Conservation (phyloP, 176 grass and related monocot species). For the Alopecurus myosuroides region DNA sequence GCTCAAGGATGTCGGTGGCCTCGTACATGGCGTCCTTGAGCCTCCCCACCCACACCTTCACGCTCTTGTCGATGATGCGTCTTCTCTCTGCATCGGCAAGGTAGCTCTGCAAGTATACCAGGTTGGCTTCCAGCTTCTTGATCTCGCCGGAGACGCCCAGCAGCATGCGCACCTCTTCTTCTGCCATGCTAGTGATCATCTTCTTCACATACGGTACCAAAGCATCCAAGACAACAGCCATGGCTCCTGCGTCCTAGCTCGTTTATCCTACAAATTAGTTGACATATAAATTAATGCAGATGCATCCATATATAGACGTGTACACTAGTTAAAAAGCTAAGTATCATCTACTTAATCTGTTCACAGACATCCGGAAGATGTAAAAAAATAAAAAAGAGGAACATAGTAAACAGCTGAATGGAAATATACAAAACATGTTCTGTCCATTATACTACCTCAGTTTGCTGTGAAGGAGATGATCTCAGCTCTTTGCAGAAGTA, state of each 20-base stretch:
- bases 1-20: slow-evolving; percentile 4
- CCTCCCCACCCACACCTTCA: not conserved
- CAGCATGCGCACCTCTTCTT: not conserved
- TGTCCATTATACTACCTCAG: not conserved
- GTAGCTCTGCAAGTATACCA: not conserved
- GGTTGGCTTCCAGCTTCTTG: not conserved
- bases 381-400: not conserved
- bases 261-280: not conserved
- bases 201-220: not conserved
- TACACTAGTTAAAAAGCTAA: not conserved
- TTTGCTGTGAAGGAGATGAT: not conserved
- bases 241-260: not conserved
- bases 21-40: not conserved
- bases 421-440: not conserved
- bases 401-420: not conserved
- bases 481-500: not conserved
- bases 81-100: not conserved
- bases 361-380: not conserved
- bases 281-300: not conserved
- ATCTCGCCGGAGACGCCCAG: not conserved
- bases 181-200: not conserved
- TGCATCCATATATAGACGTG: not conserved
- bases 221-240: not conserved
- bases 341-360: not conserved
- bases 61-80: not conserved